phyloP scores from a whole-genome alignment of 345 rosid genomes.

The Euphorbia tirucalli region DNA sequence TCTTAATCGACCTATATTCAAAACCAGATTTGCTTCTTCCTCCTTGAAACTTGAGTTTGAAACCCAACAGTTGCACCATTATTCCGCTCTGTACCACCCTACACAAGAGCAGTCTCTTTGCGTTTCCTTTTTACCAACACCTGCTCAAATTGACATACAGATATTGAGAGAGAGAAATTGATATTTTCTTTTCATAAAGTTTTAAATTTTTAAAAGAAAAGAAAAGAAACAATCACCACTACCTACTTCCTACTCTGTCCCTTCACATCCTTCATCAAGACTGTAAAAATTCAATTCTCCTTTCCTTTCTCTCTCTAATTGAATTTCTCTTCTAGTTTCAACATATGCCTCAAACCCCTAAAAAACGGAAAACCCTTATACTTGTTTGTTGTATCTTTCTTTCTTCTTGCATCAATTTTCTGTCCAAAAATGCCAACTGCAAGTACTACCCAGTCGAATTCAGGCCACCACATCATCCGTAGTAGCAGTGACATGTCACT shows the following conservation, averaged over 20 bases:
- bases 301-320: background rate
- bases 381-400: no score
- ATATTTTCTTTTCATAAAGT: background rate
- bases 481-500: slow-evolving; percentile 34
- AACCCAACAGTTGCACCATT: slow-evolving; percentile 1
- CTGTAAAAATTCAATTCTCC: background rate
- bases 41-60: background rate
- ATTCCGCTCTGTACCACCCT: slow-evolving; percentile 15
- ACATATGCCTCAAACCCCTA: slow-evolving; percentile 6
- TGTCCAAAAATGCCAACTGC: slow-evolving; percentile 36
- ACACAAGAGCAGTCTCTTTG: slow-evolving; percentile 13
- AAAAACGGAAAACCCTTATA: background rate
- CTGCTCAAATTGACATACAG: slow-evolving; percentile 23
- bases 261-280: background rate
- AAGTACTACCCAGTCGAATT: slow-evolving; percentile 10
- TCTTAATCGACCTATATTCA: no score
- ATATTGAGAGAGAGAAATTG: slow-evolving; percentile 16
- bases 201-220: background rate
- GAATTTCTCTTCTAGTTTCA: background rate
- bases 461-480: slow-evolving; percentile 17
- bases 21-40: background rate
- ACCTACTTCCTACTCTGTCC: background rate
- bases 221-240: background rate
- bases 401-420: background rate
- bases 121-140: slow-evolving; percentile 23